Conservation (phyloP, 2,329 filamentous ascomycete species). For the Fusarium redolens region DNA sequence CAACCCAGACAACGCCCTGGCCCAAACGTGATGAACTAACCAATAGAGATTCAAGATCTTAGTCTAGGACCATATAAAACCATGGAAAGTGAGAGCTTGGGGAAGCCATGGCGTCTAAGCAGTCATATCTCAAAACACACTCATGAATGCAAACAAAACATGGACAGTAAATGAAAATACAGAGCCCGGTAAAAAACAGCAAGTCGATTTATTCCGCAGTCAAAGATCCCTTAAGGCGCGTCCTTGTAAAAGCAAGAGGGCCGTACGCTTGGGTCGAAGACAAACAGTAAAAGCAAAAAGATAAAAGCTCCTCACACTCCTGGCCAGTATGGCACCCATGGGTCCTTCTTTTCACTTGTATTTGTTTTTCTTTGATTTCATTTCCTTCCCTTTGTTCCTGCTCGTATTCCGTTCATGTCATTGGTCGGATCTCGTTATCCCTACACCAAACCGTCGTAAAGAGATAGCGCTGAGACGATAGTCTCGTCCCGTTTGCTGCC, state of each 20-base stretch:
- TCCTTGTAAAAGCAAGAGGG: slow-evolving; percentile 33
- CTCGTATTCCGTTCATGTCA: slow-evolving; percentile 4
- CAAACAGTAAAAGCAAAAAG: slow-evolving; percentile 43
- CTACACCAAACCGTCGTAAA: slow-evolving; percentile 95
- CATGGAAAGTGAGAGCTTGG: background rate
- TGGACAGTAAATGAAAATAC: background rate
- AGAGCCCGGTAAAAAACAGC: background rate
- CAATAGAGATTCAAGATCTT: background rate
- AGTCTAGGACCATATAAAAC: too few relatives aligned
- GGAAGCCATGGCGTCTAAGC: background rate
- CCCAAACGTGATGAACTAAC: background rate
- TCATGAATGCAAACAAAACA: background rate
- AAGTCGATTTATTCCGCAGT: slow-evolving; percentile 42
- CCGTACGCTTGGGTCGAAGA: slow-evolving; percentile 20
- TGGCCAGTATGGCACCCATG: slow-evolving; percentile 33
- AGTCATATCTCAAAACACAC: background rate
- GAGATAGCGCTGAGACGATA: slow-evolving; percentile 94
- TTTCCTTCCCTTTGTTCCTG: slow-evolving; percentile 1
- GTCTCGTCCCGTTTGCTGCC: slow-evolving; percentile 99
- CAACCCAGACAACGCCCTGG: background rate
- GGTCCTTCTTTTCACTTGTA: slow-evolving; percentile 38
- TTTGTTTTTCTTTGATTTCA: slow-evolving; percentile 20
- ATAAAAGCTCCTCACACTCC: slow-evolving; percentile 45
- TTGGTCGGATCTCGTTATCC: background rate
- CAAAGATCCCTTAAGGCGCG: slow-evolving; percentile 33